These are phyloP conservation scores for Vachellia collinsii DNA, from an alignment of 306 rosid genomes.

Conservation along the genomic window DNA sequence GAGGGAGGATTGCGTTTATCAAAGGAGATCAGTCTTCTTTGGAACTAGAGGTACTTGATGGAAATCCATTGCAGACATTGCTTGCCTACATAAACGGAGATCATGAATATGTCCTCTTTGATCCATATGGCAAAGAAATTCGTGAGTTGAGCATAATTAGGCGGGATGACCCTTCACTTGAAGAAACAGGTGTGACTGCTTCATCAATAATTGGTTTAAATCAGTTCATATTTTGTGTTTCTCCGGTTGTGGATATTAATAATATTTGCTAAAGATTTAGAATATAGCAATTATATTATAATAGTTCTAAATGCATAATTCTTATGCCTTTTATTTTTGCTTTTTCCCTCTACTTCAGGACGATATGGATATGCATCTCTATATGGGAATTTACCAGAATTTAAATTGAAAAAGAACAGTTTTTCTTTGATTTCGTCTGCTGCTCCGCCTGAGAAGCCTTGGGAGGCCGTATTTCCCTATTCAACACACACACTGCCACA, in stretches of 20 bases:
- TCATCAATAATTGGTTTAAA: slow-evolving; percentile 14
- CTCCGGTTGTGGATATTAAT: not conserved
- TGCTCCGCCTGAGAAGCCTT: slow-evolving; percentile 73
- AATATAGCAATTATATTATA: not conserved
- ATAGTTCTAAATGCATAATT: slow-evolving; percentile 1
- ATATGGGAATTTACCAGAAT: slow-evolving; percentile 73
- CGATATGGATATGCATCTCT: slow-evolving; percentile 70
- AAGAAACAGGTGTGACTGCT: slow-evolving; percentile 73
- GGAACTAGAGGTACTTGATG: slow-evolving; percentile 44
- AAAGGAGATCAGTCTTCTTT: slow-evolving; percentile 43
- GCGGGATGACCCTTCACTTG: slow-evolving; percentile 45
- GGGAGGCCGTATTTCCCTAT: slow-evolving; percentile 88
- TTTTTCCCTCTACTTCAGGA: slow-evolving; percentile 49
- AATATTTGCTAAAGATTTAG: not conserved
- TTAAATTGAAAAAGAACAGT: slow-evolving; percentile 54
- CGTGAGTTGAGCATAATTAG: slow-evolving; percentile 45
- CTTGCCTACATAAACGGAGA: slow-evolving; percentile 77
- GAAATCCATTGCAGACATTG: slow-evolving; percentile 42
- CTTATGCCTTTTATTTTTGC: not conserved
- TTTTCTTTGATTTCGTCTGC: slow-evolving; percentile 44
- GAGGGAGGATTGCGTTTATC: slow-evolving; percentile 82
- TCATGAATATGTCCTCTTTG: slow-evolving; percentile 76
- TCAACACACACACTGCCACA: slow-evolving; percentile 83
- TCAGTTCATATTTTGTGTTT: slow-evolving; percentile 7
- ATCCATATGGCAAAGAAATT: slow-evolving; percentile 60